phyloP scores from a whole-genome alignment of 202 grass and related monocot genomes.

The Schoenoplectus tabernaemontani region DNA sequence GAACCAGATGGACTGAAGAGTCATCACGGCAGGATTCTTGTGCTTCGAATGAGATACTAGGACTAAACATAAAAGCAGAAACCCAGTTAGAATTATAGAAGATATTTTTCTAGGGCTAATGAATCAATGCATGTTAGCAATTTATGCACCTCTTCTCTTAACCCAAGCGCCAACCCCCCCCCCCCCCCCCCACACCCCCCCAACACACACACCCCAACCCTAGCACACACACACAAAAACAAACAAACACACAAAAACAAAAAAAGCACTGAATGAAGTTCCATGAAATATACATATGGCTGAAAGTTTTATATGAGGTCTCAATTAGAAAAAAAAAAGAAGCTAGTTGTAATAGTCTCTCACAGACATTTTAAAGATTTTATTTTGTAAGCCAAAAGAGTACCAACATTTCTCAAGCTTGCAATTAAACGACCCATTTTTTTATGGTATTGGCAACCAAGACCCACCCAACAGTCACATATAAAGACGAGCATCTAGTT shows the following conservation, averaged over 20 bases:
- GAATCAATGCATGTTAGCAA: too few species aligned
- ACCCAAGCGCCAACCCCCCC: not conserved
- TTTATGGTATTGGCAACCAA: not conserved
- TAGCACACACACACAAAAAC: too few species aligned
- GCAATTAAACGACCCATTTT: not conserved
- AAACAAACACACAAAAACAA: not conserved
- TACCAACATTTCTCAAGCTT: not conserved
- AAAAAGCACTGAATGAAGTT: not conserved
- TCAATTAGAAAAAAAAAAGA: not conserved
- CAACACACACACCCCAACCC: too few species aligned
- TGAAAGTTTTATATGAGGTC: not conserved
- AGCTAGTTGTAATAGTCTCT: not conserved
- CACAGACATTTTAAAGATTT: not conserved
- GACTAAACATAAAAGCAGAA: slow-evolving; percentile 38
- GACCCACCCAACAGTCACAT: not conserved
- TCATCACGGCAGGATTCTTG: slow-evolving; percentile 53
- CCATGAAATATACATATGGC: not conserved
- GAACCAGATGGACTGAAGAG: slow-evolving; percentile 46
- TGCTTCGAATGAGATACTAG: slow-evolving; percentile 53
- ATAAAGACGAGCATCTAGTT: not conserved
- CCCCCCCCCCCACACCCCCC: too few species aligned
- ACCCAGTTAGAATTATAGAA: slow-evolving; percentile 8
- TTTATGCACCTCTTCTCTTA: too few species aligned
- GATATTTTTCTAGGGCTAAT: slow-evolving; percentile 8
- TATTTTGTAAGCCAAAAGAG: not conserved